Conservation (phyloP, 148 eudicot species). For the Silene uniflora region DNA sequence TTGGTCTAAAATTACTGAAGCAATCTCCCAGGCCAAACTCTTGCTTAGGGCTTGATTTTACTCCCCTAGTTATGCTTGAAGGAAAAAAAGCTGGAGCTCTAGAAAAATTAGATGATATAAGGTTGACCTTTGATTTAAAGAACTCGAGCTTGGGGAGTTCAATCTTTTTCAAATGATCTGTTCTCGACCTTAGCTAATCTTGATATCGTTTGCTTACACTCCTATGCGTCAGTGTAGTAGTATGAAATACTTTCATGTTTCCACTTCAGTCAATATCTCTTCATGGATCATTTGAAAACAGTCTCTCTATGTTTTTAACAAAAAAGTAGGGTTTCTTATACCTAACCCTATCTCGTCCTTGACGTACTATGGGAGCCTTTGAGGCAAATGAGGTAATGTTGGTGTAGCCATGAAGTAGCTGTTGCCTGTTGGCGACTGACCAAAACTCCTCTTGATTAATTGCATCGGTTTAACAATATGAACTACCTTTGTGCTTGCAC, state of each 20-base stretch:
- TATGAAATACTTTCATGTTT: background rate
- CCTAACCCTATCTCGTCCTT: background rate
- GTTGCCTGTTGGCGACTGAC: background rate
- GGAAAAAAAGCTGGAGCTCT: too few relatives aligned
- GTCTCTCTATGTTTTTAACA: background rate
- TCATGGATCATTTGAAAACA: background rate
- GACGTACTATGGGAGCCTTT: background rate
- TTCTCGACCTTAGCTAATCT: too few relatives aligned
- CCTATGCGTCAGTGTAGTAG: background rate
- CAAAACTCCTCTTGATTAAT: background rate
- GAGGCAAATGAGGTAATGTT: background rate
- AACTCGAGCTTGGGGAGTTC: too few relatives aligned
- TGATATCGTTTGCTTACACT: too few relatives aligned
- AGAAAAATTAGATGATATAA: too few relatives aligned
- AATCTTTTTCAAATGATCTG: too few relatives aligned
- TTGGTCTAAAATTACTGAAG: too few relatives aligned
- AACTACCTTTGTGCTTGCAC: background rate
- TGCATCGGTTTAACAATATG: background rate
- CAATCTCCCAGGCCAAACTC: too few relatives aligned
- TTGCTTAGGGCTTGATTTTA: too few relatives aligned
- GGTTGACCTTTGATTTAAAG: too few relatives aligned
- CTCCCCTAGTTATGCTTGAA: too few relatives aligned
- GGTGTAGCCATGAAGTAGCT: background rate
- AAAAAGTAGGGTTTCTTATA: background rate
- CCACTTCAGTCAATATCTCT: background rate